A percentile compares a stretch with the other conserved stretches of the same genome.
Evolutionary conservation across 176 grass and related monocot genomes (phyloP).

Genomic region (Guadua angustifolia): DNA sequence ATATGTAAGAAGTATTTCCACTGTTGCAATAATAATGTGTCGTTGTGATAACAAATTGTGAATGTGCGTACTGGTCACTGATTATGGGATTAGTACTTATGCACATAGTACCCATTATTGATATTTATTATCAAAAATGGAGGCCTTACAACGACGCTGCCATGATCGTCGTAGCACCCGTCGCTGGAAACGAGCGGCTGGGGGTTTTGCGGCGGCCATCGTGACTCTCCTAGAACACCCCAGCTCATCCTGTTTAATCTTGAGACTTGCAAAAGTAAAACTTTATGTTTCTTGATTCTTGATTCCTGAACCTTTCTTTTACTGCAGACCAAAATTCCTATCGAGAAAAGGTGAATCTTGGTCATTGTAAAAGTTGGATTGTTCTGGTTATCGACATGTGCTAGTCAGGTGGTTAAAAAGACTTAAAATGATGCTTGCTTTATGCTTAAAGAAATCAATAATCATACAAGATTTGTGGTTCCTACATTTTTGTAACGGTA

Average conservation of each 20-base stretch:
- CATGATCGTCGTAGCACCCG: not conserved
- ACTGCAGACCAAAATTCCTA: not conserved
- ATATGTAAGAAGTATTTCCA: no score
- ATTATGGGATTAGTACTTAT: no score
- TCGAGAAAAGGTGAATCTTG: not conserved
- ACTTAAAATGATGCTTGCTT: not conserved
- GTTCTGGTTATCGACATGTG: not conserved
- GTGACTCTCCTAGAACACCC: not conserved
- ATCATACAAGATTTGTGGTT: not conserved
- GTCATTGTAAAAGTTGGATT: not conserved
- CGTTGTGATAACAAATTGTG: no score
- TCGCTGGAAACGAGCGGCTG: not conserved
- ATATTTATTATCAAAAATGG: no score
- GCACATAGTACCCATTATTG: no score
- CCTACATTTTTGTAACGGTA: not conserved
- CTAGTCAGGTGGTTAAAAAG: not conserved
- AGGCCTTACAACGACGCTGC: no score
- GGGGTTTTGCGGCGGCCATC: not conserved
- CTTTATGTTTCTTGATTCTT: not conserved
- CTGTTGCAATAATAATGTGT: no score
- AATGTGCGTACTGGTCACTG: no score
- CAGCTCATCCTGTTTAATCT: not conserved
- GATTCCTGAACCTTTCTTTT: not conserved
- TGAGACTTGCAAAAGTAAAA: not conserved
- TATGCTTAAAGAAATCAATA: not conserved